Evolutionary conservation across 2,329 filamentous ascomycete species (phyloP).

Genomic region (Coniosporium tulheliwenetii): DNA sequence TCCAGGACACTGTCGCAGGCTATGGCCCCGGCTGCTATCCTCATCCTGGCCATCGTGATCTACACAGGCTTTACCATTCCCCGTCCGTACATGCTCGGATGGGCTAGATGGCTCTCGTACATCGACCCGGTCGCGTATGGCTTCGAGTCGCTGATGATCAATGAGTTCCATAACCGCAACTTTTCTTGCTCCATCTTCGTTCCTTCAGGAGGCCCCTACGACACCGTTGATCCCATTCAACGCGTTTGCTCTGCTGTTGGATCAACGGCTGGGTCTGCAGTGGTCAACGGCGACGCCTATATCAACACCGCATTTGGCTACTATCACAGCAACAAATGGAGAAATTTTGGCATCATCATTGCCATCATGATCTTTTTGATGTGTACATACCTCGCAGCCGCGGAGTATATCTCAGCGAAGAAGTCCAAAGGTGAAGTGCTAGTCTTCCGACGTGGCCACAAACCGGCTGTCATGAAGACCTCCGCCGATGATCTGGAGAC

Average conservation of each 20-base stretch:
- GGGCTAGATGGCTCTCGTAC: slow-evolving; percentile 65
- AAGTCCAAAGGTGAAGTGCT: slow-evolving; percentile 36
- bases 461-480: slow-evolving; percentile 32
- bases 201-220: slow-evolving; percentile 25
- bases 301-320: slow-evolving; percentile 16
- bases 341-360: slow-evolving; percentile 30
- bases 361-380: slow-evolving; percentile 28
- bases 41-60: slow-evolving; percentile 51
- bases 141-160: slow-evolving; percentile 68
- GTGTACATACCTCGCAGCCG: slow-evolving; percentile 24
- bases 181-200: slow-evolving; percentile 36
- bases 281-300: slow-evolving; percentile 22
- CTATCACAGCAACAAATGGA: slow-evolving; percentile 26
- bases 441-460: slow-evolving; percentile 31
- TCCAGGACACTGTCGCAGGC: slow-evolving; percentile 51
- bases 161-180: slow-evolving; percentile 57
- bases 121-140: slow-evolving; percentile 65
- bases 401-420: slow-evolving; percentile 31
- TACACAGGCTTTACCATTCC: slow-evolving; percentile 50
- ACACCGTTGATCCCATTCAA: slow-evolving; percentile 12
- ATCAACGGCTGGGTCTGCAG: slow-evolving; percentile 19
- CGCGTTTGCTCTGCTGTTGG: slow-evolving; percentile 26
- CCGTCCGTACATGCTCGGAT: slow-evolving; percentile 51
- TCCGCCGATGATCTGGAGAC: slow-evolving; percentile 24
- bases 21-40: slow-evolving; percentile 37